These are phyloP conservation scores for Vigna unguiculata DNA, from an alignment of 306 rosid genomes.

Conservation along the genomic window DNA sequence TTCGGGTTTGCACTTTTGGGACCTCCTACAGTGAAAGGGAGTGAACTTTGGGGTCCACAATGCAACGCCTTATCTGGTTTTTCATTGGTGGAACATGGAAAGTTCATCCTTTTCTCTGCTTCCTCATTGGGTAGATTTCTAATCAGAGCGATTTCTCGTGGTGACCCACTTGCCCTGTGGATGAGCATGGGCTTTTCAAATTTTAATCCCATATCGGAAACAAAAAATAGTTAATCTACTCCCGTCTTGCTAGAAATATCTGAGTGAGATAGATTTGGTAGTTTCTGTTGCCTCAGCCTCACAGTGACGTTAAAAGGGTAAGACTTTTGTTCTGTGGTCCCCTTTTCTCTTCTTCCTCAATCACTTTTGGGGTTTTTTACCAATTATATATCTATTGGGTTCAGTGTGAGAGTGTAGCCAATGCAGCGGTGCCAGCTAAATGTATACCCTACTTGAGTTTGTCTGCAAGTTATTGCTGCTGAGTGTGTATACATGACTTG, in stretches of 20 bases:
- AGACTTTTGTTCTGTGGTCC: constrained; percentile 54
- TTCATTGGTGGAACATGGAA: constrained; percentile 54
- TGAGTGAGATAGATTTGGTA: constrained; percentile 47
- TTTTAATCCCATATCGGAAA: constrained; percentile 18
- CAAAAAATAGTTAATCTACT: not conserved
- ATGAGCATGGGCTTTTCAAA: constrained; percentile 44
- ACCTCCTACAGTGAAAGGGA: constrained; percentile 22
- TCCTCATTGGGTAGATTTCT: constrained; percentile 56
- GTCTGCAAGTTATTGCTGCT: not conserved
- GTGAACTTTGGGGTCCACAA: constrained; percentile 56
- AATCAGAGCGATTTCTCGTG: constrained; percentile 64
- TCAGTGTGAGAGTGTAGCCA: constrained; percentile 23
- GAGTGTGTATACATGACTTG: not conserved
- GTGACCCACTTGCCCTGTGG: constrained; percentile 36
- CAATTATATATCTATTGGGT: constrained; percentile 35
- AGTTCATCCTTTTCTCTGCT: constrained; percentile 55
- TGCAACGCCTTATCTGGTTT: constrained; percentile 61
- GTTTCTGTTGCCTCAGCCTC: constrained; percentile 19
- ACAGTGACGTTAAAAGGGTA: constrained; percentile 20
- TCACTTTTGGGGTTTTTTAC: constrained; percentile 25
- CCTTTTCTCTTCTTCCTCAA: constrained; percentile 14
- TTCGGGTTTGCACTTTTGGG: constrained; percentile 61
- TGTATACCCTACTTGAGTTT: constrained; percentile 4
- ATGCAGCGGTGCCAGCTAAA: constrained; percentile 33
- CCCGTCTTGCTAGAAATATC: constrained; percentile 31